These are phyloP conservation scores for Trypanosoma rangeli DNA, from an alignment of 208 protist species.

Conservation along the genomic window DNA sequence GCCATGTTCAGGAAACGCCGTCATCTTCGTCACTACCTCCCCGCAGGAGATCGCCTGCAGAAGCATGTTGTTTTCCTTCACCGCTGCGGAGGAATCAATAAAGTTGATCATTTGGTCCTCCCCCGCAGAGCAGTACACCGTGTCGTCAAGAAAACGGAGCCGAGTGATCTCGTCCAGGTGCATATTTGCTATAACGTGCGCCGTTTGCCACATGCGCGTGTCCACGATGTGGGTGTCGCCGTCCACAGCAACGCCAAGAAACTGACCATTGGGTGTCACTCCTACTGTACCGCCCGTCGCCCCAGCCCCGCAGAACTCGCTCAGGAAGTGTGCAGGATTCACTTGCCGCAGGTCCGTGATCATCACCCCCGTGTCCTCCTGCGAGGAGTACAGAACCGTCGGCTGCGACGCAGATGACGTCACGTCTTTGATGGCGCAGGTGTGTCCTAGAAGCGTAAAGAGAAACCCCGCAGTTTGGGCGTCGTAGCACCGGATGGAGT, in stretches of 20 bases:
- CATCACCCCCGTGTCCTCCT: constrained; percentile 84
- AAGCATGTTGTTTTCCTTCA: constrained; percentile 77
- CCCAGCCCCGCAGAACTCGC: constrained; percentile 54
- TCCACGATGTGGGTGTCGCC: constrained; percentile 71
- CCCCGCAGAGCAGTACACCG: constrained; percentile 69
- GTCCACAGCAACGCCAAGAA: constrained; percentile 50
- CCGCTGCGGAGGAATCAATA: constrained; percentile 35
- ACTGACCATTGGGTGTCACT: constrained; percentile 40
- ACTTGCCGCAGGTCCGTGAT: constrained; percentile 59
- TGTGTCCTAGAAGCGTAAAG: constrained; percentile 61
- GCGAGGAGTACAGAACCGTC: constrained; percentile 58
- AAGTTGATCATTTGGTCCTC: constrained; percentile 92
- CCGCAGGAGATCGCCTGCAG: constrained; percentile 69
- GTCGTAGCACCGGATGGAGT: constrained; percentile 71
- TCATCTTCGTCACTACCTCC: constrained; percentile 79
- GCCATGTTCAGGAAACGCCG: constrained; percentile 43
- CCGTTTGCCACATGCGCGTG: constrained; percentile 51
- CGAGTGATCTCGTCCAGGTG: constrained; percentile 86
- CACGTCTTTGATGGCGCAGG: constrained; percentile 59
- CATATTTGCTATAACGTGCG: constrained; percentile 51
- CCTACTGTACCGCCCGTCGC: constrained; percentile 37
- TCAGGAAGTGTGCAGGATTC: constrained; percentile 54
- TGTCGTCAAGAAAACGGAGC: constrained; percentile 61
- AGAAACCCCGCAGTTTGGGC: constrained; percentile 42
- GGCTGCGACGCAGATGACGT: constrained; percentile 44